Conservation (phyloP, 139 green algal genomes). For the Asterochloris erici region DNA sequence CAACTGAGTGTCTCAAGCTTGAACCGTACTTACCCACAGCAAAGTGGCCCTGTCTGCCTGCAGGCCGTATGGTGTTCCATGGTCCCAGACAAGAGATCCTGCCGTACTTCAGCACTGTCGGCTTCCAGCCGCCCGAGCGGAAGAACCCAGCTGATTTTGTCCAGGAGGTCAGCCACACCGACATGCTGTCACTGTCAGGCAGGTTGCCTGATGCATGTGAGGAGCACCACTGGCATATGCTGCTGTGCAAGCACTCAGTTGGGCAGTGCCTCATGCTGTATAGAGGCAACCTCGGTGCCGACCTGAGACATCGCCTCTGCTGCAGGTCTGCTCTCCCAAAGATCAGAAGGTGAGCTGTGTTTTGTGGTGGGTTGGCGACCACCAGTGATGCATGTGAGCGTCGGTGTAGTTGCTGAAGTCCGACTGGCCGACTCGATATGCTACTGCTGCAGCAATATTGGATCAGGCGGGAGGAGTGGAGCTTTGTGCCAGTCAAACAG, state of each 20-base stretch:
- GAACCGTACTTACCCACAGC: neutral
- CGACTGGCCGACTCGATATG: no score
- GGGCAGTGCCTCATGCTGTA: neutral
- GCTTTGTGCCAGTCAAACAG: no score
- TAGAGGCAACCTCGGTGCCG: neutral
- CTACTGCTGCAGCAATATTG: no score
- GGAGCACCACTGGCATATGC: slow-evolving; percentile 24
- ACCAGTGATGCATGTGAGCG: no score
- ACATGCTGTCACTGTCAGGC: slow-evolving; percentile 8
- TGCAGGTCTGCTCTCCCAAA: slow-evolving; percentile 29
- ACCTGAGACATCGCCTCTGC: neutral
- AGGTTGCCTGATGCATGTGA: slow-evolving; percentile 27
- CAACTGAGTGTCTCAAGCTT: slow-evolving; percentile 45
- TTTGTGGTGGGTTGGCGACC: no score
- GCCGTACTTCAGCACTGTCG: slow-evolving; percentile 58
- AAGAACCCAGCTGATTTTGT: slow-evolving; percentile 76
- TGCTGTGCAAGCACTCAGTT: neutral
- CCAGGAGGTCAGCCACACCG: slow-evolving; percentile 54
- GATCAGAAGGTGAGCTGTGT: slow-evolving; percentile 27
- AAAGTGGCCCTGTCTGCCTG: slow-evolving; percentile 1
- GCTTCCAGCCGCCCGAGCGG: slow-evolving; percentile 49
- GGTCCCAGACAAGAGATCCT: slow-evolving; percentile 44
- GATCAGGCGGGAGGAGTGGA: no score
- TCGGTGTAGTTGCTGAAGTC: no score
- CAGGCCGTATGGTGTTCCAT: slow-evolving; percentile 50